Evolutionary conservation across 1,139 yeast genomes (phyloP).

Genomic region (Debaryomyces nepalensis): DNA sequence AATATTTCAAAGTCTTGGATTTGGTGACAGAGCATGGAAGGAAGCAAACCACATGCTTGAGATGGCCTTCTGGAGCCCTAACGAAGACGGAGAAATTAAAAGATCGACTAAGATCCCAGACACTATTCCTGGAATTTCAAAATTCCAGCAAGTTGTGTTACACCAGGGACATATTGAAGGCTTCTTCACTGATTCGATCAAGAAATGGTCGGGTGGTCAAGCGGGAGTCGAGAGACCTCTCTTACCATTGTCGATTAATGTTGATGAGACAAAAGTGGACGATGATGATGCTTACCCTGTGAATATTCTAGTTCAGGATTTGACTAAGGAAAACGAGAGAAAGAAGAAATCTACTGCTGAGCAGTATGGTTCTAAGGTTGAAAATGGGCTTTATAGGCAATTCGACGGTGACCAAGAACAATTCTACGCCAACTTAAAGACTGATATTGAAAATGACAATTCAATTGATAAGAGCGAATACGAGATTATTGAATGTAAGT

Average conservation of each 20-base stretch:
- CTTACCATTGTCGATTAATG: conserved; percentile 27
- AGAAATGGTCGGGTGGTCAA: conserved; percentile 28
- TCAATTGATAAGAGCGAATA: conserved; percentile 5
- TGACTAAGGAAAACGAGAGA: conserved; percentile 19
- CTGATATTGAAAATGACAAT: conserved; percentile 15
- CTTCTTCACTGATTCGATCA: conserved; percentile 31
- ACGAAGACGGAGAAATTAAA: conserved; percentile 22
- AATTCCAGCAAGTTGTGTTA: conserved; percentile 34
- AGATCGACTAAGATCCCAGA: conserved; percentile 33
- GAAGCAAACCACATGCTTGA: conserved; percentile 33
- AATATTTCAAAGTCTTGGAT: conserved; percentile 32
- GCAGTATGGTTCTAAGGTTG: conserved; percentile 26
- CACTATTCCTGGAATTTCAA: conserved; percentile 32
- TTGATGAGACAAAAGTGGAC: conserved; percentile 25
- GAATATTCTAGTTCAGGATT: conserved; percentile 26
- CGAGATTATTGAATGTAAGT: conserved; percentile 33
- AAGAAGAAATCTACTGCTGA: conserved; percentile 25
- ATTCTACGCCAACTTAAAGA: conserved; percentile 13
- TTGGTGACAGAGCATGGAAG: conserved; percentile 33
- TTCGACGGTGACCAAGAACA: conserved; percentile 34
- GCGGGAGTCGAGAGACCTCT: conserved; percentile 31
- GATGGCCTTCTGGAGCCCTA: conserved; percentile 31
- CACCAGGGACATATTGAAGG: conserved; percentile 39
- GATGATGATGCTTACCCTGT: conserved; percentile 33
- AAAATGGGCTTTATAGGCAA: conserved; percentile 34